These are phyloP conservation scores for Cyberlindnera suaveolens DNA, from an alignment of 805 yeast species.

Conservation along the genomic window DNA sequence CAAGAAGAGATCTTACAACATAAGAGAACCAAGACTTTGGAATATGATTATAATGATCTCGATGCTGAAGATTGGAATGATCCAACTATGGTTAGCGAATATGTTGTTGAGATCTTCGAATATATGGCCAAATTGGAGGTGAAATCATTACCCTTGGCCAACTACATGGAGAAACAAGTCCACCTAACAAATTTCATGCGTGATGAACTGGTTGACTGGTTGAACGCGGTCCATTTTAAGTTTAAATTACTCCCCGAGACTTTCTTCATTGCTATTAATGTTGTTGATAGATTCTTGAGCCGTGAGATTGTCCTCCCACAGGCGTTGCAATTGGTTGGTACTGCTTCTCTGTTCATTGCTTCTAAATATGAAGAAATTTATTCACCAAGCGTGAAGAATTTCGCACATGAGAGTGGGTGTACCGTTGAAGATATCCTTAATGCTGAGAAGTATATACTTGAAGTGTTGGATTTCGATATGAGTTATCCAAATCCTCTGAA, in stretches of 20 bases:
- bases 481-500: conserved; percentile 92
- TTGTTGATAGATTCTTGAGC: conserved; percentile 83
- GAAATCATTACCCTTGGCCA: conserved; percentile 56
- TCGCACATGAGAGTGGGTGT: conserved; percentile 78
- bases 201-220: conserved; percentile 89
- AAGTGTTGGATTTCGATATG: conserved; percentile 67
- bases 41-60: conserved; percentile 60
- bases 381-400: conserved; percentile 80
- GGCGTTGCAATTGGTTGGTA: conserved; percentile 78
- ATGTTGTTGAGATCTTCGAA: conserved; percentile 79
- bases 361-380: conserved; percentile 93
- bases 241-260: conserved; percentile 86
- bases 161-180: conserved; percentile 35
- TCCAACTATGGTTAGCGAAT: conserved; percentile 90
- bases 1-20: conserved; percentile 13
- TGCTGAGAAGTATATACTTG: conserved; percentile 78
- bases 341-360: conserved; percentile 81
- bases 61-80: conserved; percentile 77
- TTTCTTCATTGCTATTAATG: conserved; percentile 72
- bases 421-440: conserved; percentile 77
- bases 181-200: conserved; percentile 50
- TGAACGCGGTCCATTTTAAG: conserved; percentile 80
- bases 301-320: conserved; percentile 72
- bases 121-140: conserved; percentile 69
- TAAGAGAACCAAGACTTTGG: conserved; percentile 22